phyloP scores from a whole-genome alignment of 495 filamentous ascomycete species.

The Aspergillus incahuasiensis region DNA sequence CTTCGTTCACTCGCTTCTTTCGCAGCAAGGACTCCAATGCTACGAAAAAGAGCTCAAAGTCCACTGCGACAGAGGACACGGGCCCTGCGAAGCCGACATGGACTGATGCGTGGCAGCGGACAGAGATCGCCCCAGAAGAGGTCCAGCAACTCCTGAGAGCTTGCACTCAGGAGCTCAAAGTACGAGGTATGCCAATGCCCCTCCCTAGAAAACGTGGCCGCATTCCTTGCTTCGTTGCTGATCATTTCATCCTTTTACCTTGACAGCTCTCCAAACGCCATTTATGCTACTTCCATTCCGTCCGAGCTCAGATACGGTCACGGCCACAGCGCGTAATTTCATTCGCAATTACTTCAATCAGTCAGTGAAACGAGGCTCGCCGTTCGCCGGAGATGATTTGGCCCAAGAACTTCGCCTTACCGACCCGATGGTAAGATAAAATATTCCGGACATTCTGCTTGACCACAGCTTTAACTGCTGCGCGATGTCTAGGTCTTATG shows the following conservation, averaged over 20 bases:
- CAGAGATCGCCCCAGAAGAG: slow-evolving; percentile 82
- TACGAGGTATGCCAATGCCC: slow-evolving; percentile 65
- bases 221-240: slow-evolving; percentile 29
- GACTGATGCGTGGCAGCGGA: slow-evolving; percentile 86
- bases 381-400: slow-evolving; percentile 62
- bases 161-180: slow-evolving; percentile 89
- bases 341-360: slow-evolving; percentile 87
- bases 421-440: slow-evolving; percentile 75
- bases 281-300: slow-evolving; percentile 96
- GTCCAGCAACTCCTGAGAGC: slow-evolving; percentile 78
- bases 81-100: slow-evolving; percentile 67
- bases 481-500: slow-evolving; percentile 66
- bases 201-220: not conserved
- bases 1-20: slow-evolving; percentile 69
- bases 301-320: slow-evolving; percentile 70
- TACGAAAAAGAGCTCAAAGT: slow-evolving; percentile 55
- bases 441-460: not conserved
- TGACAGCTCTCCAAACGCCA: slow-evolving; percentile 75
- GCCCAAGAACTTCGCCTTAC: slow-evolving; percentile 85
- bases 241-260: slow-evolving; percentile 24
- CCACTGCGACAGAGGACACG: slow-evolving; percentile 41
- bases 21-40: slow-evolving; percentile 61
- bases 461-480: not conserved
- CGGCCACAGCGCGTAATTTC: slow-evolving; percentile 85
- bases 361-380: slow-evolving; percentile 37